Evolutionary conservation across 495 filamentous ascomycete species (phyloP).

Genomic region (Letharia lupina): DNA sequence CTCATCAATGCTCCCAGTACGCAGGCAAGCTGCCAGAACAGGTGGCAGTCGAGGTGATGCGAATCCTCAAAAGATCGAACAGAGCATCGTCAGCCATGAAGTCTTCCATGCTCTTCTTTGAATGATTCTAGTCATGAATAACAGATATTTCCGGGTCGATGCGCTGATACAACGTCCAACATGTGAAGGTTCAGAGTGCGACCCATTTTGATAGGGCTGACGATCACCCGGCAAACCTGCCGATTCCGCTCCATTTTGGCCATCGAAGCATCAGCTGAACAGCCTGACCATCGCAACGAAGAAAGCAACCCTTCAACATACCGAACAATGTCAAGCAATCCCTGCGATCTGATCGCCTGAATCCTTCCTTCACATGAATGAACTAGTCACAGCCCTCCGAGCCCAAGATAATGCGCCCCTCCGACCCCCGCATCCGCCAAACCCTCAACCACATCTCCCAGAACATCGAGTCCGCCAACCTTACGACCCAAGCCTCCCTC

Average conservation of each 20-base stretch:
- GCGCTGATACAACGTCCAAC: no score
- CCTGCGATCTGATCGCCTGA: neutral
- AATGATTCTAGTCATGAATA: no score
- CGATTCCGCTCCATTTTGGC: neutral
- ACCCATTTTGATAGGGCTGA: neutral
- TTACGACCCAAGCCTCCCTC: constrained; percentile 78
- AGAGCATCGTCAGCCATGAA: no score
- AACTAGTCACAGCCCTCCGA: neutral
- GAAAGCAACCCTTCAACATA: neutral
- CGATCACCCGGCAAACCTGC: neutral
- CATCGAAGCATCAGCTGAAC: neutral
- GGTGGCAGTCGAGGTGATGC: no score
- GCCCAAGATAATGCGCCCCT: constrained; percentile 47
- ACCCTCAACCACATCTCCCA: constrained; percentile 88
- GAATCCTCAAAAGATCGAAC: no score
- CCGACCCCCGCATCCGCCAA: constrained; percentile 88
- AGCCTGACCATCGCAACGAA: neutral
- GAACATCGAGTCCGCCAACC: constrained; percentile 85
- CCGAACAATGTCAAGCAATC: neutral
- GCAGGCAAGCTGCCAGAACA: no score
- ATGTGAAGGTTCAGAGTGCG: neutral
- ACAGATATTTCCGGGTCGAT: no score
- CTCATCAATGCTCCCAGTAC: no score
- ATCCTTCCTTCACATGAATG: neutral
- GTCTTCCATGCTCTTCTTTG: no score